Evolutionary conservation across 805 yeast genomes (phyloP).

Genomic region (Nakazawaea ambrosiae): DNA sequence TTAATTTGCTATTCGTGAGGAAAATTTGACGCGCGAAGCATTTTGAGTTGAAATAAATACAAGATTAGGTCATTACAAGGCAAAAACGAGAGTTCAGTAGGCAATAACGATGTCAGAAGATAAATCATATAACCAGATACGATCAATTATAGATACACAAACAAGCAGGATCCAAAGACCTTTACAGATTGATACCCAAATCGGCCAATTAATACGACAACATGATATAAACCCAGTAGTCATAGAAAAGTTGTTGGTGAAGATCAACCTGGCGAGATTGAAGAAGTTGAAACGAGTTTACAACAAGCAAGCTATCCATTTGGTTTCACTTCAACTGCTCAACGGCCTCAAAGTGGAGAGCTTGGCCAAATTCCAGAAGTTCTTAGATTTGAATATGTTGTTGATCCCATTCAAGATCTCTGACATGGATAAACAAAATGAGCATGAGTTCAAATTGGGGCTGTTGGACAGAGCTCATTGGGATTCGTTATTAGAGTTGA

Average conservation of each 20-base stretch:
- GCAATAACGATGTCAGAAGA: too few relatives aligned
- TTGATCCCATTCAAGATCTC: constrained; percentile 19
- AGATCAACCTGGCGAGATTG: constrained; percentile 2
- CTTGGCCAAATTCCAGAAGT: constrained; percentile 14
- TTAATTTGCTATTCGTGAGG: too few relatives aligned
- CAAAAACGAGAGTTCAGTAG: too few relatives aligned
- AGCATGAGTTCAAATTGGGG: constrained; percentile 18
- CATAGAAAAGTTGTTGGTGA: constrained; percentile 10
- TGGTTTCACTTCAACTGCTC: constrained; percentile 22
- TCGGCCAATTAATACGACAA: constrained; percentile 6
- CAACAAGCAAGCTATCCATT: constrained; percentile 23
- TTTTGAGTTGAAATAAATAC: too few relatives aligned
- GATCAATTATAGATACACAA: constrained; percentile 18
- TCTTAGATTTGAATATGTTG: constrained; percentile 21
- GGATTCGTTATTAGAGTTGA: constrained; percentile 14
- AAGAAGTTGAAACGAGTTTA: constrained; percentile 19
- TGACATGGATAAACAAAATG: constrained; percentile 15
- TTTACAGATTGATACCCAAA: constrained; percentile 12
- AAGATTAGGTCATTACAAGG: too few relatives aligned
- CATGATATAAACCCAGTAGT: constrained; percentile 9
- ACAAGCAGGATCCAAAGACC: constrained; percentile 16
- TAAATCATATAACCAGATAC: constrained; percentile 19
- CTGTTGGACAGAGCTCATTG: constrained; percentile 17
- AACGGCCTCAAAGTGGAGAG: constrained; percentile 16
- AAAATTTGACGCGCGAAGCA: too few relatives aligned